Base-by-base conservation (phyloP, 139 green algal species). In the Chlamydomonas schloesseri region DNA sequence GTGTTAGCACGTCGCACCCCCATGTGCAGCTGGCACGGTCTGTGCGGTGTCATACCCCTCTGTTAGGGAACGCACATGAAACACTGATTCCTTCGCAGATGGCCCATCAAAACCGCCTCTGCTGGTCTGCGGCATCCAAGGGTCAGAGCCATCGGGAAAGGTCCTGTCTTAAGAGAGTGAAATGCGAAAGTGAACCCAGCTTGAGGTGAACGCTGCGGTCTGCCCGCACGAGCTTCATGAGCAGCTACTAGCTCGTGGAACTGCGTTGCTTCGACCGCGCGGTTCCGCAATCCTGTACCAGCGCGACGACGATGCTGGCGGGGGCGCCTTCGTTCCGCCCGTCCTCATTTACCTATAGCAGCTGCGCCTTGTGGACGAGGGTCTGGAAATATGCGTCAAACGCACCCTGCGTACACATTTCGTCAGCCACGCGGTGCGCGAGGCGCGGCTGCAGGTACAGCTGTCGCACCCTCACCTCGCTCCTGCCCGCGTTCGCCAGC, bases 401-500 rank as follows among this genome's bases (percentile, higher is more conserved):
- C 78, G 78, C 3, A 84, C 78, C 18, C 29, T 68, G 34, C 13
- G 74, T 2, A 84, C 78, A 0, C 78, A 84, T 46, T 84, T 84
- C 8, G 46, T 84, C 3, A 46, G 78, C 6, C 78, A 64, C n/a
- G 78, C 78, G 14, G 64, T 33, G 0, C 78, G 78, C 10, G 78
- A 84, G 65, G 78, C 78, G 29, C 78, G 78, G 17, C 78, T 46
- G 21, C 33, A 85, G 46, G 67, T 85, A 20, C 67, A 76, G 47
- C 47, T 85, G n/a, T 21, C 69, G 5, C 79, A 85, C 34, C 79
- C 79, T 36, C 79, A 85, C 79, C 79, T 85, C n/a, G n/a, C n/a
- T n/a, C 36, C 67, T 85, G 47, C 79, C 79, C 21, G 79, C 79
- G 4, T 47, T 85, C 20, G 79, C 79, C n/a, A 58, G 60, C 47